Conservation (phyloP, 495 filamentous ascomycete species). For the Neurospora intermedia region DNA sequence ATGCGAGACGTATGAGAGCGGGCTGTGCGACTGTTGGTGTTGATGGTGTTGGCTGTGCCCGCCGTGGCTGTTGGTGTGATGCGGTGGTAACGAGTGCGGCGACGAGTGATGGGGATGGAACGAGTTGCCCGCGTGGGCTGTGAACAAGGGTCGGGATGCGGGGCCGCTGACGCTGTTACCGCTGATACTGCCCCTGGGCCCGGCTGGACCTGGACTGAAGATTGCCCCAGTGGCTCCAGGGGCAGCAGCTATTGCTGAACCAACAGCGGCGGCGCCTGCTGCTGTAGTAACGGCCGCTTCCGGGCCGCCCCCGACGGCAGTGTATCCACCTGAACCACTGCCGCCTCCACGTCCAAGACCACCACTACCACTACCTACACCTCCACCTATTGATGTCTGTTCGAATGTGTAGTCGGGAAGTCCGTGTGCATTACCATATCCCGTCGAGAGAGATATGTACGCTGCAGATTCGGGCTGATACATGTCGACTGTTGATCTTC, state of each 20-base stretch:
- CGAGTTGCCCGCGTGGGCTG: constrained; percentile 9
- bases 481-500: constrained; percentile 27
- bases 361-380: not conserved
- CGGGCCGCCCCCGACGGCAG: not conserved
- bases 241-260: not conserved
- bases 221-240: constrained; percentile 17
- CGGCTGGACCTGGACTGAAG: constrained; percentile 8
- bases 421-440: constrained; percentile 27
- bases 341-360: not conserved
- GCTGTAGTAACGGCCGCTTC: not conserved
- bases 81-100: not conserved
- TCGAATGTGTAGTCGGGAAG: constrained; percentile 36
- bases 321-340: constrained; percentile 11
- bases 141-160: constrained; percentile 19
- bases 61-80: not conserved
- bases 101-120: not conserved
- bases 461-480: constrained; percentile 44
- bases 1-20: not conserved
- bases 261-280: not conserved
- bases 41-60: constrained; percentile 4
- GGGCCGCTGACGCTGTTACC: constrained; percentile 19
- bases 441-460: constrained; percentile 29
- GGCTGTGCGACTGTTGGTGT: constrained; percentile 7
- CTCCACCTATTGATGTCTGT: constrained; percentile 25
- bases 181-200: constrained; percentile 15